Conservation (phyloP, 2,329 filamentous ascomycete species). For the Onygenales sp. region DNA sequence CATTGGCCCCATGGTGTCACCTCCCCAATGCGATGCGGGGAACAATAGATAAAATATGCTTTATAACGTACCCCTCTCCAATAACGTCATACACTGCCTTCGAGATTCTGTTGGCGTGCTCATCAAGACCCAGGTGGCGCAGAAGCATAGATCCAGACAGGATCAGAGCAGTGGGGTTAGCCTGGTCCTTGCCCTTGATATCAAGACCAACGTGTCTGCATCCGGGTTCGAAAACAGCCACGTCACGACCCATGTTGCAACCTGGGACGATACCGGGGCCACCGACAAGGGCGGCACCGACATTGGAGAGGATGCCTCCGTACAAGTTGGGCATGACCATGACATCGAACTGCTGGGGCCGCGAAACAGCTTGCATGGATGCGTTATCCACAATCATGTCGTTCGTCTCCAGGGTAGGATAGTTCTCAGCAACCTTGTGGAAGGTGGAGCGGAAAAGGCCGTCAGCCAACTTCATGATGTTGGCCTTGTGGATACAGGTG, state of each 20-base stretch:
- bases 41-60: neutral
- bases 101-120: slow-evolving; percentile 97
- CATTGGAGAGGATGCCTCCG: slow-evolving; percentile 97
- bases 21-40: neutral
- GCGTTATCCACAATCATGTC: slow-evolving; percentile 99
- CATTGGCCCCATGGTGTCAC: neutral
- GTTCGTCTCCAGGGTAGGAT: slow-evolving; percentile 88
- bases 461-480: slow-evolving; percentile 99
- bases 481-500: slow-evolving; percentile 99
- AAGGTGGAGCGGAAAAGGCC: slow-evolving; percentile 98
- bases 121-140: slow-evolving; percentile 91
- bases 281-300: slow-evolving; percentile 91
- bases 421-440: slow-evolving; percentile 86
- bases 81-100: slow-evolving; percentile 71
- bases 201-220: slow-evolving; percentile 99
- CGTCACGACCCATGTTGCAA: slow-evolving; percentile 98
- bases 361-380: slow-evolving; percentile 96
- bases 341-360: slow-evolving; percentile 97
- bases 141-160: slow-evolving; percentile 95
- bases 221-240: slow-evolving; percentile 96
- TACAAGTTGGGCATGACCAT: slow-evolving; percentile 99
- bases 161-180: slow-evolving; percentile 92
- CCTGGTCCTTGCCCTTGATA: slow-evolving; percentile 99
- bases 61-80: slow-evolving; percentile 66
- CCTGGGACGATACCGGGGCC: slow-evolving; percentile 94